Base-by-base conservation (phyloP, 345 rosid genomes). In the Salix arbutifolia region DNA sequence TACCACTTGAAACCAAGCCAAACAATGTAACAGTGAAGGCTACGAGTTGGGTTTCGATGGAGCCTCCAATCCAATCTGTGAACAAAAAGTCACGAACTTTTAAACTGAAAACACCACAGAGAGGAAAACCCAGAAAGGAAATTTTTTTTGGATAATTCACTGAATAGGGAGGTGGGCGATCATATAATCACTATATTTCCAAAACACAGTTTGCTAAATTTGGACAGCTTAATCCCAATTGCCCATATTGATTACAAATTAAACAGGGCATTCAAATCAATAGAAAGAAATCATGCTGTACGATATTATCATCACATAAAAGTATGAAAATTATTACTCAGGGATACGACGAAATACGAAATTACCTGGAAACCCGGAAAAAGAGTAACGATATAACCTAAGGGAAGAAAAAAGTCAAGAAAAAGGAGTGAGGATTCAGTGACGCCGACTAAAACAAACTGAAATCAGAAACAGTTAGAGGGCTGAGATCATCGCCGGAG, bases 321-420 rank as follows among this genome's bases (percentile, higher is more conserved):
- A 76, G 40, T 14, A 8, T 21, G 53, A 28, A 50, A 42, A 40
- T 8, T n/a, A 28, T 19, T 56, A 14, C 40, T 64, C 62, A 16
- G 46, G 61, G 46, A 6, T 28, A 21, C 19, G 48, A 40, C 23
- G 35, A 44, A 1, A 52, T 50, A 70, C 40, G 73, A 67, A 75
- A 67, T 70, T 77, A 77, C 79, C 74, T 77, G 74, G 48, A 58
- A 68, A 53, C 66, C 48, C 70, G 69, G 48, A 37, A 25, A 31
- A 16, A 58, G 48, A 60, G 61, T 48, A 76, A 61, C 10, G 46
- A 60, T 33, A 23, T 30, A 19, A 19, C 35, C 35, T 17, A 67
- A 9, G 65, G 33, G 50, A 19, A 61, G 40, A 74, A 74, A 74
- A 17, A 58, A 37, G 7, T 60, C 50, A 23, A 60, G 42, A 58